phyloP scores from a whole-genome alignment of 192 early-diverging fungal species.

The Backusella sp. region DNA sequence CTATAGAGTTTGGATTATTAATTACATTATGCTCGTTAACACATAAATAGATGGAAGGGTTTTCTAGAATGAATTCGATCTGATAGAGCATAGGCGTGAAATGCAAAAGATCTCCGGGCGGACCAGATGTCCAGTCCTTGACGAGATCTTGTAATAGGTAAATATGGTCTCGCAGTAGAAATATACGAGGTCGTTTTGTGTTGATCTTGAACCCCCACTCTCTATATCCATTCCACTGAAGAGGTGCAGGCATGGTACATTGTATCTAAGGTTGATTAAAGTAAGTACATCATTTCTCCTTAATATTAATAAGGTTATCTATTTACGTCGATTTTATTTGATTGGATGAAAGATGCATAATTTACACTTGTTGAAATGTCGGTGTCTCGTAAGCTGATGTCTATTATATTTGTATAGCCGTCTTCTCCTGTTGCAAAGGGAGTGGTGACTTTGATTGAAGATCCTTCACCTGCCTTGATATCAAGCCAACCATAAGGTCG shows the following conservation, averaged over 20 bases:
- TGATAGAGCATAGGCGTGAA: slow-evolving; percentile 72
- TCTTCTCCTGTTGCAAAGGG: slow-evolving; percentile 52
- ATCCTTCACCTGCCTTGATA: slow-evolving; percentile 48
- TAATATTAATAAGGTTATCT: not conserved
- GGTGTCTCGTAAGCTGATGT: slow-evolving; percentile 48
- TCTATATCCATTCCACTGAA: slow-evolving; percentile 72
- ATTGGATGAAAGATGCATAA: slow-evolving; percentile 55
- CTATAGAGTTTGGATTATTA: slow-evolving; percentile 61
- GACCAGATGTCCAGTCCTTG: slow-evolving; percentile 64
- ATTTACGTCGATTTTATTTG: slow-evolving; percentile 50
- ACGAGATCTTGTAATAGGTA: slow-evolving; percentile 69
- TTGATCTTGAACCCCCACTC: slow-evolving; percentile 62
- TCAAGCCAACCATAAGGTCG: slow-evolving; percentile 76
- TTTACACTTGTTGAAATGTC: slow-evolving; percentile 66
- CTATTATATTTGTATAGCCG: slow-evolving; percentile 57
- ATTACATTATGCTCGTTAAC: slow-evolving; percentile 81
- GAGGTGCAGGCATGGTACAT: slow-evolving; percentile 55
- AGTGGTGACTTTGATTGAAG: slow-evolving; percentile 53
- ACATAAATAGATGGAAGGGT: slow-evolving; percentile 59
- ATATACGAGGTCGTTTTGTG: slow-evolving; percentile 48
- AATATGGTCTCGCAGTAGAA: slow-evolving; percentile 72
- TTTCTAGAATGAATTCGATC: slow-evolving; percentile 46
- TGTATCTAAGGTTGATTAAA: slow-evolving; percentile 42
- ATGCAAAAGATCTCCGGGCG: slow-evolving; percentile 49
- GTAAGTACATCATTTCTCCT: not conserved